Conservation (phyloP, 1,284 basidiomycete genomes). For the Hortiboletus rubellus region DNA sequence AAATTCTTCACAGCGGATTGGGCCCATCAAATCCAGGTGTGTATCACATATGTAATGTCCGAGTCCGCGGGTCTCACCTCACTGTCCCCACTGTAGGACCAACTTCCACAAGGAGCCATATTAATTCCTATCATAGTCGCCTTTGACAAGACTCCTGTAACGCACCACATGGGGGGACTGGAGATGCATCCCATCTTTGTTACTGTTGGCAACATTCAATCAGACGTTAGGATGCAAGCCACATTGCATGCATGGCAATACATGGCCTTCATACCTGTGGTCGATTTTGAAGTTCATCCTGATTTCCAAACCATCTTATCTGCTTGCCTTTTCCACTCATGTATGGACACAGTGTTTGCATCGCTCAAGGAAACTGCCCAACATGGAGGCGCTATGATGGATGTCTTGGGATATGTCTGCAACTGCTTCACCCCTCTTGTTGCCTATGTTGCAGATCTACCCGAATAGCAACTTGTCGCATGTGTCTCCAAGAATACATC, state of each 20-base stretch:
- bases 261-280: background rate
- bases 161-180: no score
- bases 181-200: no score
- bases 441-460: background rate
- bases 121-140: no score
- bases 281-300: background rate
- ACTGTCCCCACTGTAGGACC: no score
- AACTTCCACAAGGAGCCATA: no score
- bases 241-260: background rate
- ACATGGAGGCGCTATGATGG: conserved; percentile 1
- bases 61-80: no score
- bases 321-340: conserved; percentile 1
- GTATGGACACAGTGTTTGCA: conserved; percentile 1
- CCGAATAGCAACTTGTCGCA: background rate
- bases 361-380: background rate
- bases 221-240: no score
- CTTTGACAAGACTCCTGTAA: no score
- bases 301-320: conserved; percentile 1
- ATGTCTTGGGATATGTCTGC: background rate
- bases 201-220: no score
- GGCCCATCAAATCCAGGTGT: no score
- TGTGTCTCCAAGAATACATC: background rate
- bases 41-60: no score
- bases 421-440: conserved; percentile 1
- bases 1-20: no score